These are phyloP conservation scores for Paxillus involutus DNA, from an alignment of 768 basidiomycete species.

Conservation along the genomic window DNA sequence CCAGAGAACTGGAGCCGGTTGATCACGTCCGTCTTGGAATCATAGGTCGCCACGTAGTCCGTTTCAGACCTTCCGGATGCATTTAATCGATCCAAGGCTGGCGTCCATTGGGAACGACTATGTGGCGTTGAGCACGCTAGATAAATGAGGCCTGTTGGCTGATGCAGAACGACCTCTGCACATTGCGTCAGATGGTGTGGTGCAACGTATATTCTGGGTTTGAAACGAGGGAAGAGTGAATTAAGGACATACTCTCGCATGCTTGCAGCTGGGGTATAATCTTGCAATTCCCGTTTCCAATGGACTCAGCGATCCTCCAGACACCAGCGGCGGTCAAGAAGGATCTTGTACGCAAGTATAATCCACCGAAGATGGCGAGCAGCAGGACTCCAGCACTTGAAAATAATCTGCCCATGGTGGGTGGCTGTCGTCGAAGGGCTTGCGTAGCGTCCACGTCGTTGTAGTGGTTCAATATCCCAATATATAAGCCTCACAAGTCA, in stretches of 20 bases:
- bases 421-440: not conserved
- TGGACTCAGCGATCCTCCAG: slow-evolving; percentile 41
- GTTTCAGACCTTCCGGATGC: slow-evolving; percentile 36
- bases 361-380: slow-evolving; percentile 40
- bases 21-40: slow-evolving; percentile 44
- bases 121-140: slow-evolving; percentile 59
- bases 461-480: no score
- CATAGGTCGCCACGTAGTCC: slow-evolving; percentile 64
- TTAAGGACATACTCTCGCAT: slow-evolving; percentile 57
- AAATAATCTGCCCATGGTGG: slow-evolving; percentile 3
- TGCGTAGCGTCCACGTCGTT: no score
- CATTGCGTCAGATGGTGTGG: slow-evolving; percentile 10
- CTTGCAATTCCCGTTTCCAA: slow-evolving; percentile 51
- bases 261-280: slow-evolving; percentile 55
- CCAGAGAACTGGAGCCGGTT: slow-evolving; percentile 45
- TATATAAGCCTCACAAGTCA: no score
- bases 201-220: not conserved
- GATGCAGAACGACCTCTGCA: slow-evolving; percentile 59
- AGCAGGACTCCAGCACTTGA: slow-evolving; percentile 23
- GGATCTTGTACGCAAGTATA: slow-evolving; percentile 52
- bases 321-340: slow-evolving; percentile 42
- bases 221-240: not conserved
- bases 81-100: slow-evolving; percentile 37
- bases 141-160: slow-evolving; percentile 55
- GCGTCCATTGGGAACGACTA: slow-evolving; percentile 53